phyloP scores from a whole-genome alignment of 2,329 filamentous ascomycete genomes.

The Fonsecaea erecta region DNA sequence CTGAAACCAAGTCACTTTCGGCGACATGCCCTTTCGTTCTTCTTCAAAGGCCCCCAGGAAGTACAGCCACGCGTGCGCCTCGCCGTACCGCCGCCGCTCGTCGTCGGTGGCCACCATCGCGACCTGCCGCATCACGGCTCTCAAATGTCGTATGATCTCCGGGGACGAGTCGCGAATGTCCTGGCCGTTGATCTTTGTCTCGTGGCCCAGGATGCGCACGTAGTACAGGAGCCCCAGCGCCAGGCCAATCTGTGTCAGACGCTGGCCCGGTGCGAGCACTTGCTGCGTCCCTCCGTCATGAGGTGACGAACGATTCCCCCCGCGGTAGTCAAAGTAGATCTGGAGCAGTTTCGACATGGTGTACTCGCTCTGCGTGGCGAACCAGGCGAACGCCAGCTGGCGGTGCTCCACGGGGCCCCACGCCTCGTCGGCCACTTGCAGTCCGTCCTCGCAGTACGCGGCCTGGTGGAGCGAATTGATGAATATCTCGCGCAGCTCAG shows the following conservation, averaged over 20 bases:
- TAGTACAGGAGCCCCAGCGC: slow-evolving; percentile 7
- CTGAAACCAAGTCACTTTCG: neutral
- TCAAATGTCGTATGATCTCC: slow-evolving; percentile 3
- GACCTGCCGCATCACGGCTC: neutral
- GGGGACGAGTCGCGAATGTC: slow-evolving; percentile 16
- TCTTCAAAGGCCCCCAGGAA: slow-evolving; percentile 13
- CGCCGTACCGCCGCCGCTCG: neutral
- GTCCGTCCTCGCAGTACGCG: neutral
- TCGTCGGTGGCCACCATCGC: neutral
- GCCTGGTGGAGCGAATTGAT: neutral
- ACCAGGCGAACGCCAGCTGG: slow-evolving; percentile 13
- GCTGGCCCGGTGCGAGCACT: neutral
- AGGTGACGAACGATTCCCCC: neutral
- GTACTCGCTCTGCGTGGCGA: slow-evolving; percentile 12
- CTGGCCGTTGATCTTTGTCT: neutral
- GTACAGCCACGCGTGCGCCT: slow-evolving; percentile 14
- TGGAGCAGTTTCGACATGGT: neutral
- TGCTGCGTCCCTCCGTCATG: neutral
- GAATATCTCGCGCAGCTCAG: slow-evolving; percentile 4
- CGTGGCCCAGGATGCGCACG: slow-evolving; percentile 6
- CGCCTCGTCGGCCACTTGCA: slow-evolving; percentile 4
- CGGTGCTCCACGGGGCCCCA: slow-evolving; percentile 9
- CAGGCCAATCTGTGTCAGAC: slow-evolving; percentile 8
- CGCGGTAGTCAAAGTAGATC: slow-evolving; percentile 7
- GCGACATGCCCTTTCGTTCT: neutral